Conservation (phyloP, 768 basidiomycete genomes). For the Tylopilus balloui region DNA sequence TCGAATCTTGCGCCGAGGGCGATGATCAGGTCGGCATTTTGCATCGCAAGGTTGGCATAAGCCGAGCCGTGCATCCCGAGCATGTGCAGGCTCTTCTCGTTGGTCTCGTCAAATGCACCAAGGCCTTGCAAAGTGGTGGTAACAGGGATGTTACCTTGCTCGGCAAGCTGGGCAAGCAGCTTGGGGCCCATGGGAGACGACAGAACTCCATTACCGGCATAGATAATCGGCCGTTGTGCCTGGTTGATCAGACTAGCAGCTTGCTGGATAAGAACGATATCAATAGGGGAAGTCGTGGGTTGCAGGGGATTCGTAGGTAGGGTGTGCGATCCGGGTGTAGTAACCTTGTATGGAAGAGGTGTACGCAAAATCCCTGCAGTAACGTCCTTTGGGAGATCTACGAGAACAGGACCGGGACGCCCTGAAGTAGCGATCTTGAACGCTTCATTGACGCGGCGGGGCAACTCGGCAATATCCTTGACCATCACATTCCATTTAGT, state of each 20-base stretch:
- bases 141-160: slow-evolving; percentile 91
- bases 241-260: slow-evolving; percentile 91
- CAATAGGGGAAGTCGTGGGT: slow-evolving; percentile 51
- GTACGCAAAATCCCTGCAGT: slow-evolving; percentile 88
- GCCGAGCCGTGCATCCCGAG: slow-evolving; percentile 98
- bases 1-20: slow-evolving; percentile 96
- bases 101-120: slow-evolving; percentile 90
- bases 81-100: slow-evolving; percentile 89
- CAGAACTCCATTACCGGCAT: slow-evolving; percentile 89
- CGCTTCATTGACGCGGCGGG: slow-evolving; percentile 94
- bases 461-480: slow-evolving; percentile 92
- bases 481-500: slow-evolving; percentile 99
- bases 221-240: slow-evolving; percentile 86
- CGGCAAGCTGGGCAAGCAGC: slow-evolving; percentile 71
- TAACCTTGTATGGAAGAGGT: slow-evolving; percentile 79
- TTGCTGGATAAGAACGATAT: slow-evolving; percentile 64
- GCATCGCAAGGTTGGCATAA: slow-evolving; percentile 97
- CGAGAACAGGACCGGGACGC: slow-evolving; percentile 94
- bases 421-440: slow-evolving; percentile 99
- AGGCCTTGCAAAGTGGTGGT: slow-evolving; percentile 96
- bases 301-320: slow-evolving; percentile 74
- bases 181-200: slow-evolving; percentile 76
- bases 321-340: slow-evolving; percentile 77
- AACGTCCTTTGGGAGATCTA: slow-evolving; percentile 98
- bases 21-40: slow-evolving; percentile 95